phyloP scores from a whole-genome alignment of 1,284 basidiomycete species.

The Somion occarium region DNA sequence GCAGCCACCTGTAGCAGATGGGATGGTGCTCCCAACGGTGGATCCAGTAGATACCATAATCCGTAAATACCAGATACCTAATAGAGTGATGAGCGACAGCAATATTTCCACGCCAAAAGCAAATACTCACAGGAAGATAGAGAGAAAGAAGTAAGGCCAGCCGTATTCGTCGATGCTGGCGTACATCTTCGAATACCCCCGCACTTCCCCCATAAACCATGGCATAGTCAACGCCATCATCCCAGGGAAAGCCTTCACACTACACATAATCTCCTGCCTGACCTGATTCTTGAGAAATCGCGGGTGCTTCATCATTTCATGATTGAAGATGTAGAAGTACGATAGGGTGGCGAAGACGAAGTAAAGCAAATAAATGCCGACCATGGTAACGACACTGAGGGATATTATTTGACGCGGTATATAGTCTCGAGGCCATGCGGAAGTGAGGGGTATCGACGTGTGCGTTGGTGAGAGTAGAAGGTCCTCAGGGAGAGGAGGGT shows the following conservation, averaged over 20 bases:
- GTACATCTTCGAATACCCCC: conserved; percentile 83
- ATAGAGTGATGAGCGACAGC: background rate
- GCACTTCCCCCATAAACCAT: conserved; percentile 91
- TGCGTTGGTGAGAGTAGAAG: conserved; percentile 25
- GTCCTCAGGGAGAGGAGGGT: conserved; percentile 42
- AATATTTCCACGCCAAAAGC: too few relatives aligned
- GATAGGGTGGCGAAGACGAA: conserved; percentile 84
- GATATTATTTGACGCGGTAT: conserved; percentile 79
- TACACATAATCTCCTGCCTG: conserved; percentile 76
- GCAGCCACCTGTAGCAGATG: conserved; percentile 82
- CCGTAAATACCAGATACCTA: conserved; percentile 88
- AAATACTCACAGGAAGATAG: conserved; percentile 54
- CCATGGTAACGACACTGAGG: conserved; percentile 67
- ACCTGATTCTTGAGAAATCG: conserved; percentile 89
- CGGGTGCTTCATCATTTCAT: conserved; percentile 94
- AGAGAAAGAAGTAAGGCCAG: conserved; percentile 59
- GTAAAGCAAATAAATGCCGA: conserved; percentile 82
- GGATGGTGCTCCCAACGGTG: conserved; percentile 92
- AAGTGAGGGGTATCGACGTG: conserved; percentile 33
- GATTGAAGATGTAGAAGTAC: conserved; percentile 90
- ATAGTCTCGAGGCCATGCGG: conserved; percentile 79
- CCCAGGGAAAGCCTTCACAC: conserved; percentile 74
- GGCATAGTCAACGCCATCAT: conserved; percentile 86
- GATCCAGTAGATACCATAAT: conserved; percentile 91
- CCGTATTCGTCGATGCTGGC: conserved; percentile 71